Evolutionary conservation across 352 stramenopile species (phyloP).

Genomic region (Thraustotheca clavata): DNA sequence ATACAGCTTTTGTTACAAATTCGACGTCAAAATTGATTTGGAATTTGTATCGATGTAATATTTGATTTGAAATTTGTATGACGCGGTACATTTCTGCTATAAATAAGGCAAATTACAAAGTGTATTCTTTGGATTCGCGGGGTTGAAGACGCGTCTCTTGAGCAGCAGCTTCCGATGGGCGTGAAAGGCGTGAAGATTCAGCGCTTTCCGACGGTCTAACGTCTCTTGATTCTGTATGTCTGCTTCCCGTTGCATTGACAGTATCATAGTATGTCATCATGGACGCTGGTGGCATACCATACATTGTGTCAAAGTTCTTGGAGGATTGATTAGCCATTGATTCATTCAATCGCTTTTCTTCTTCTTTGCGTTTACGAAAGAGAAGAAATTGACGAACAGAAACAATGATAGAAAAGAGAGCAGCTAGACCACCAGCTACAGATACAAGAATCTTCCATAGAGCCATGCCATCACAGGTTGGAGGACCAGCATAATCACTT

Average conservation of each 20-base stretch:
- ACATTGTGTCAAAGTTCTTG: constrained; percentile 9
- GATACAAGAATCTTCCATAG: constrained; percentile 19
- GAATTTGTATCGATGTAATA: neutral
- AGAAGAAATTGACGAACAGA: constrained; percentile 18
- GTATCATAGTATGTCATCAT: neutral
- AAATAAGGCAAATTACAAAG: neutral
- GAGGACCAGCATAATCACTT: constrained; percentile 6
- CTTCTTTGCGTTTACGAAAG: constrained; percentile 9
- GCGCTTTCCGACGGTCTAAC: neutral
- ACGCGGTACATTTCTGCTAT: neutral
- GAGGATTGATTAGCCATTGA: neutral
- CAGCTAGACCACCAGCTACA: constrained; percentile 12
- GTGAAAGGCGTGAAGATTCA: too few relatives aligned
- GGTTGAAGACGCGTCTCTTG: neutral
- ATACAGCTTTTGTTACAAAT: neutral
- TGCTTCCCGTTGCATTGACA: neutral
- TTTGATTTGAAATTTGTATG: neutral
- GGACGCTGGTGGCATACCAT: neutral
- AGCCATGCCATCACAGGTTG: constrained; percentile 6
- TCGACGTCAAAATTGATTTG: neutral
- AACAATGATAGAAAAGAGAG: constrained; percentile 15
- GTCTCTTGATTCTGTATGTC: neutral
- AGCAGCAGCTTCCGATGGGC: neutral
- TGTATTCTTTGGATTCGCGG: constrained; percentile 7
- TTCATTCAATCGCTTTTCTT: constrained; percentile 2